Evolutionary conservation across 345 rosid genomes (phyloP), one percentile per base, ranked within the genome.

Genomic region (Eucalyptus marginata): DNA sequence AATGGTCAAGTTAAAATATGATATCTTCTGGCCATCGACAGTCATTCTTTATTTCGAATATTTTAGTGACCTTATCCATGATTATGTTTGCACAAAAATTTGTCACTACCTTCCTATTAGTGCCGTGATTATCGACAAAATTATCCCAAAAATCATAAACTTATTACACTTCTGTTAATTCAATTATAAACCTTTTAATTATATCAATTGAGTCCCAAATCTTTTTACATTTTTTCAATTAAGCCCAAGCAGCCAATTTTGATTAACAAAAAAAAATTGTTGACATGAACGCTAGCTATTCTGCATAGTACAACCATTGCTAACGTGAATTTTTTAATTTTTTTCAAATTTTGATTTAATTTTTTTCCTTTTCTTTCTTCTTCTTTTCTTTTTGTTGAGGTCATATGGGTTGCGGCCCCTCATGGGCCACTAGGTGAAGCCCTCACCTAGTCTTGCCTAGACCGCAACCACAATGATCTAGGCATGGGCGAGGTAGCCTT

Each of bases 401-500:
- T 56, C 1, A 52, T 8, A 10, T 0, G 2, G 8, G 25, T 52
- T 2, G 25, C 4, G 4, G 10, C 24, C 24, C 10, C 58, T 52
- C 0, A 2, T 10, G 25, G 3, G 2, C 58, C 25, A 52, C 0
- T 52, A 0, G 58, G 56, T 52, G 24, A 54, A 8, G 62, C 62
- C 62, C 62, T 56, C 62, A 22, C 62, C 13, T 6, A 8, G 1
- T 25, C 62, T 56, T 56, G 62, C 62, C 13, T 24, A 24, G 6
- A 56, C 13, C 13, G 1, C 29, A 56, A 24, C 62, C 62, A 56
- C 29, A 22, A 56, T 24, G 13, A 13, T 56, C 1, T 24, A 0
- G 62, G 62, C 29, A 56, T 22, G 13, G 29, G 29, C 13, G 0
- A 24, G 6, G 62, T 56, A 56, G 29, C 29, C 62, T 56, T 25